phyloP scores from a whole-genome alignment of 2,329 filamentous ascomycete genomes.

The Metarhizium album region DNA sequence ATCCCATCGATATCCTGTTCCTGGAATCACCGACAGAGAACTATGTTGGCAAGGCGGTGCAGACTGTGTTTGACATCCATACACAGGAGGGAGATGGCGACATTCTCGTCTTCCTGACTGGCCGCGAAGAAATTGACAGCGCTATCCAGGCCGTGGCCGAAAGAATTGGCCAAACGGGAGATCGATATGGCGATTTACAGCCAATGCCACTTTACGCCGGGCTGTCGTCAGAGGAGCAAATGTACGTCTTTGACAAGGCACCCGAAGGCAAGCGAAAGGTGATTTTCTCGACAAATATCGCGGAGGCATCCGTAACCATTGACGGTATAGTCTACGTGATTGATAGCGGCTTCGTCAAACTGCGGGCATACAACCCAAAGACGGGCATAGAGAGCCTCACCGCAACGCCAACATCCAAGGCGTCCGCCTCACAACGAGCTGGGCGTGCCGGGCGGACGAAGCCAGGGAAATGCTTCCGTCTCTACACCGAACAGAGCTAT shows the following conservation, averaged over 20 bases:
- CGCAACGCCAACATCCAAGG: conserved; percentile 73
- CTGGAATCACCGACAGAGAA: conserved; percentile 68
- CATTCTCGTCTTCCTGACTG: conserved; percentile 83
- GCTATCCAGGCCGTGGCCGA: conserved; percentile 72
- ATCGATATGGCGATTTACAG: conserved; percentile 17
- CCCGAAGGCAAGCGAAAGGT: conserved; percentile 79
- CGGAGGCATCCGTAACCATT: conserved; percentile 91
- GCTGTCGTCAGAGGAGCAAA: conserved; percentile 80
- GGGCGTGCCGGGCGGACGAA: conserved; percentile 83
- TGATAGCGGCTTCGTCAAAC: conserved; percentile 84
- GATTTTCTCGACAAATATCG: conserved; percentile 89
- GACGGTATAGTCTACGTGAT: conserved; percentile 85
- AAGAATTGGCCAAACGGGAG: conserved; percentile 48
- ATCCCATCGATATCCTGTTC: conserved; percentile 80
- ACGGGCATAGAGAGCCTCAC: conserved; percentile 85
- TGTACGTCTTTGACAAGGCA: conserved; percentile 84
- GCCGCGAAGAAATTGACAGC: conserved; percentile 82
- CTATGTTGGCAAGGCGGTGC: conserved; percentile 74
- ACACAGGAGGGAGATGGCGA: conserved; percentile 71
- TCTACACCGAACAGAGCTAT: conserved; percentile 75
- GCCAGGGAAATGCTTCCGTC: conserved; percentile 85
- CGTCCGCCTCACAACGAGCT: conserved; percentile 82
- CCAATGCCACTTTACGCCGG: conserved; percentile 77
- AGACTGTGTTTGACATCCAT: conserved; percentile 83
- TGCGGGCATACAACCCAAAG: conserved; percentile 71